Conservation (phyloP, 1,139 yeast species). For the Candida sanyaensis region DNA sequence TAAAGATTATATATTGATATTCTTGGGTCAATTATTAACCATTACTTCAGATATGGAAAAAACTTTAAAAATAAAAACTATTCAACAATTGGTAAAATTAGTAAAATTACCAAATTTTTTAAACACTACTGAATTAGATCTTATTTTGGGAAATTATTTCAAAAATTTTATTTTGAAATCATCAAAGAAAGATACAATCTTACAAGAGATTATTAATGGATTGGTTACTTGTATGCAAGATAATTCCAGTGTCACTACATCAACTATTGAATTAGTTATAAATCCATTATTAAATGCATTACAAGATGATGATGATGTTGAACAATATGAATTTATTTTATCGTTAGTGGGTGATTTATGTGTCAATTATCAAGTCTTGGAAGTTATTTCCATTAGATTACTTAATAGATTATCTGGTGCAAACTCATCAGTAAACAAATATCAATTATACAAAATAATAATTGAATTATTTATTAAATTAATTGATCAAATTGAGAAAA, state of each 20-base stretch:
- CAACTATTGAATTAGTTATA: slow-evolving; percentile 40
- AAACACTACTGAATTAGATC: slow-evolving; percentile 53
- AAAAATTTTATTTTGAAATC: slow-evolving; percentile 54
- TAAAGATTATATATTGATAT: slow-evolving; percentile 68
- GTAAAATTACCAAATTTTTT: slow-evolving; percentile 50
- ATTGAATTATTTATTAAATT: slow-evolving; percentile 26
- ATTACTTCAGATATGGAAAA: slow-evolving; percentile 67
- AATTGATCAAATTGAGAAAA: slow-evolving; percentile 23
- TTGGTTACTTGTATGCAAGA: slow-evolving; percentile 47
- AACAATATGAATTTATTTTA: slow-evolving; percentile 34
- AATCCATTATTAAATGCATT: slow-evolving; percentile 64
- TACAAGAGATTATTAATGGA: slow-evolving; percentile 47
- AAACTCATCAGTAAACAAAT: slow-evolving; percentile 15
- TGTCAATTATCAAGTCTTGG: slow-evolving; percentile 48
- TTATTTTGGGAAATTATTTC: slow-evolving; percentile 62
- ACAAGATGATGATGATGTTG: slow-evolving; percentile 43
- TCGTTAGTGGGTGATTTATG: slow-evolving; percentile 47
- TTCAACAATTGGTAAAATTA: slow-evolving; percentile 59
- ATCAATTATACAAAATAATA: slow-evolving; percentile 18
- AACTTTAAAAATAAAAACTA: slow-evolving; percentile 64
- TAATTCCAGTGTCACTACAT: slow-evolving; percentile 12
- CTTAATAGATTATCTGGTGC: slow-evolving; percentile 39
- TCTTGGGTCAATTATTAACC: slow-evolving; percentile 66
- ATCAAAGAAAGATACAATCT: slow-evolving; percentile 35
- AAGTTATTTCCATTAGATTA: slow-evolving; percentile 51